These are phyloP conservation scores for Mortierella alpina DNA, from an alignment of 192 early-diverging fungal species.

Conservation along the genomic window DNA sequence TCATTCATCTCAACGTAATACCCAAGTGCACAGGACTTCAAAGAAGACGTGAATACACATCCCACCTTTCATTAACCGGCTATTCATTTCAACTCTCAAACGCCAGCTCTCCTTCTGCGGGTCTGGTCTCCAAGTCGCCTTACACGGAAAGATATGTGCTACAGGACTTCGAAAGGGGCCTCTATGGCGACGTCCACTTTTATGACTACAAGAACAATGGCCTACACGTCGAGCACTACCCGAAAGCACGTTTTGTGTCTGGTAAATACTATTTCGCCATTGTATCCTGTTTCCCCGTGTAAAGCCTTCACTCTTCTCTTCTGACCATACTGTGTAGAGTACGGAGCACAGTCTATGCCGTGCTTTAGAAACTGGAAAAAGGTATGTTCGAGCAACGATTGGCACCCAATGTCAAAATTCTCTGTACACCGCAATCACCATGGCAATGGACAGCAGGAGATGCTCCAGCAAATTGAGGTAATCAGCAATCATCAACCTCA, in stretches of 20 bases:
- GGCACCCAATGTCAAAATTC: conserved; percentile 39
- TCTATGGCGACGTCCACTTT: conserved; percentile 45
- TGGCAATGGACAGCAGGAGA: conserved; percentile 37
- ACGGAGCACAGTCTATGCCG: conserved; percentile 49
- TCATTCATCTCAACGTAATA: conserved; percentile 37
- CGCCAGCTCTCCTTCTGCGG: conserved; percentile 38
- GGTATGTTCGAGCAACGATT: conserved; percentile 18
- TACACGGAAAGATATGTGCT: conserved; percentile 42
- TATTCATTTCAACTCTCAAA: not conserved
- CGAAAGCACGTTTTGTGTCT: conserved; percentile 41
- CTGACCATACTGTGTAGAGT: conserved; percentile 10
- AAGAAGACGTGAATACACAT: not conserved
- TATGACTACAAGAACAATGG: conserved; percentile 55
- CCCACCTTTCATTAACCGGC: not conserved
- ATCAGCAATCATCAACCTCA: not conserved
- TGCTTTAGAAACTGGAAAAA: conserved; percentile 13
- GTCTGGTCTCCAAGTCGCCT: conserved; percentile 16
- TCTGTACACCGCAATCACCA: conserved; percentile 48
- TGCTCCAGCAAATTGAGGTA: conserved; percentile 47
- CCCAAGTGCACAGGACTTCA: not conserved
- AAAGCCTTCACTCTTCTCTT: not conserved
- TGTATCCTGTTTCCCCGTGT: not conserved
- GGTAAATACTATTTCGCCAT: conserved; percentile 7
- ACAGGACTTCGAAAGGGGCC: conserved; percentile 18
- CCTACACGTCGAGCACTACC: conserved; percentile 34